Evolutionary conservation across 805 yeast genomes (phyloP).

Genomic region (Helenozyma rhizophorensis): DNA sequence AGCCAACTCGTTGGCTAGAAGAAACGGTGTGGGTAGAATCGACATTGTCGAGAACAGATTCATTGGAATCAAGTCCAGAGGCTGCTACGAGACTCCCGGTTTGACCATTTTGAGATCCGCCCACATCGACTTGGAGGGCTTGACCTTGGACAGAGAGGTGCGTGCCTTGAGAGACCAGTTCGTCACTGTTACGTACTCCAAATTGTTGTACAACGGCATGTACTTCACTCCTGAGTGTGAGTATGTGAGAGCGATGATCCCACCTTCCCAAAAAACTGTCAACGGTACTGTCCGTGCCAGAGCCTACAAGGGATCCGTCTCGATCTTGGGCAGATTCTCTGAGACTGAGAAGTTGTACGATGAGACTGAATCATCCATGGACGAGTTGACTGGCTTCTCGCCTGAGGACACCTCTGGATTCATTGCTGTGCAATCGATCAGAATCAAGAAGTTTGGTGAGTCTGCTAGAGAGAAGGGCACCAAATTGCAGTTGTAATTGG

Average conservation of each 20-base stretch:
- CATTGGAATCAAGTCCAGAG: constrained; percentile 98
- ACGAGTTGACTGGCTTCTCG: constrained; percentile 95
- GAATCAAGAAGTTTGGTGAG: constrained; percentile 97
- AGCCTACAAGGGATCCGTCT: constrained; percentile 85
- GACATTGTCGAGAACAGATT: constrained; percentile 99
- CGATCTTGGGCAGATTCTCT: constrained; percentile 89
- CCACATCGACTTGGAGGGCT: constrained; percentile 95
- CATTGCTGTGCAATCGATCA: constrained; percentile 96
- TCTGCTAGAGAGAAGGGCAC: constrained; percentile 80
- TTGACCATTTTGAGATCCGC: constrained; percentile 89
- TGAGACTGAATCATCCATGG: constrained; percentile 98
- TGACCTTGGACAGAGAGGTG: constrained; percentile 95
- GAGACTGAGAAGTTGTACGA: constrained; percentile 95
- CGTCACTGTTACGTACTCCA: constrained; percentile 89
- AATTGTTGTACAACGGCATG: constrained; percentile 91
- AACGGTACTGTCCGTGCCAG: constrained; percentile 95
- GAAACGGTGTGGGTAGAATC: constrained; percentile 99
- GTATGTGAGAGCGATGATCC: constrained; percentile 88
- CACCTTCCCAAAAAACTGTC: constrained; percentile 91
- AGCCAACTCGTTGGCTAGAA: constrained; percentile 94
- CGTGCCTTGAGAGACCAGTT: constrained; percentile 94
- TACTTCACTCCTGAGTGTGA: constrained; percentile 99
- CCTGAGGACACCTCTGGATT: constrained; percentile 97
- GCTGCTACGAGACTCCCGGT: constrained; percentile 99
- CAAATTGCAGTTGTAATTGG: constrained; percentile 39